A percentile compares a stretch with the other conserved stretches of the same genome.
Conservation (phyloP, 208 protist species). For the Perkinsela sp. region DNA sequence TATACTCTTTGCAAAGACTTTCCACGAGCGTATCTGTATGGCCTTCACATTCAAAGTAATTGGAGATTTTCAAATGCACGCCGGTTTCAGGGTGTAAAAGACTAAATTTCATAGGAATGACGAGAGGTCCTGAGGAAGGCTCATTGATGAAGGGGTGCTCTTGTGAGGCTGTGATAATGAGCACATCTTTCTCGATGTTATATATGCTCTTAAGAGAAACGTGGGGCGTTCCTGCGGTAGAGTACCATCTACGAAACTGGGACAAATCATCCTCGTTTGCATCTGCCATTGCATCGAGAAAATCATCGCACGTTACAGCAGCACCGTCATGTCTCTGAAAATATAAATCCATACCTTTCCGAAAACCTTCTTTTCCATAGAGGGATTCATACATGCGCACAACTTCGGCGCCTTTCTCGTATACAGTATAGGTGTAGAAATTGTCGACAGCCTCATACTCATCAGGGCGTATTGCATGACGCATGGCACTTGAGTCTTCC, state of each 20-base stretch:
- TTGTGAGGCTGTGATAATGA: not conserved
- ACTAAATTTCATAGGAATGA: not conserved
- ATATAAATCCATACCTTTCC: constrained; percentile 4
- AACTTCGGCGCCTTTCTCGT: constrained; percentile 17
- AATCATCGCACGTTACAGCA: constrained; percentile 7
- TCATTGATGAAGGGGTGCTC: not conserved
- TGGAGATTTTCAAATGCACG: not conserved
- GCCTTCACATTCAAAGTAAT: not conserved
- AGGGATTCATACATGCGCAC: constrained; percentile 12
- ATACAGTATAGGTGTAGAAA: constrained; percentile 19
- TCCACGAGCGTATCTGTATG: not conserved
- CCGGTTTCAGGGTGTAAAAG: not conserved
- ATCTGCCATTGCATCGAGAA: constrained; percentile 6
- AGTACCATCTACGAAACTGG: constrained; percentile 7
- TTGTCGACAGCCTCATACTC: constrained; percentile 17
- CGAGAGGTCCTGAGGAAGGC: not conserved
- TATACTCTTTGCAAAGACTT: not conserved
- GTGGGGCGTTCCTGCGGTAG: constrained; percentile 4
- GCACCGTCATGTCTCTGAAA: constrained; percentile 4
- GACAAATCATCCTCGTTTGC: constrained; percentile 1
- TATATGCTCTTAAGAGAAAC: not conserved
- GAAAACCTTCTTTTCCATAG: constrained; percentile 5
- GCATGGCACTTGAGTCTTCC: constrained; percentile 9
- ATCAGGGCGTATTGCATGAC: constrained; percentile 13
- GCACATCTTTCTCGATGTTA: not conserved